Conservation (phyloP, 73 alveolate genomes). For the Tetrahymena elliotti region DNA sequence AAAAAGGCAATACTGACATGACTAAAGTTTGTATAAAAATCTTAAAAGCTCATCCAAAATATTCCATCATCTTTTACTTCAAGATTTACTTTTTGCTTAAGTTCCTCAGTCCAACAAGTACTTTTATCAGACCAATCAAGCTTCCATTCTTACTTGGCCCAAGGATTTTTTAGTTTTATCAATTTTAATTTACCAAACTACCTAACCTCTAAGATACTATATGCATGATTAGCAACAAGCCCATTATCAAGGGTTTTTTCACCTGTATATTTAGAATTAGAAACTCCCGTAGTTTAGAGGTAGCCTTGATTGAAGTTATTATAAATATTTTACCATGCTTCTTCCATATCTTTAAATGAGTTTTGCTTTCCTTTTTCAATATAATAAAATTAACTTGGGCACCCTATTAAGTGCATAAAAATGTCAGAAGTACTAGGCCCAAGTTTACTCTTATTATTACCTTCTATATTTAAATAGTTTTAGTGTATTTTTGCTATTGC, state of each 20-base stretch:
- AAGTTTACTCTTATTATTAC: no score
- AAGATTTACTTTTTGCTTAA: slow-evolving; percentile 49
- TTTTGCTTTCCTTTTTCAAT: slow-evolving; percentile 6
- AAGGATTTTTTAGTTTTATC: slow-evolving; percentile 42
- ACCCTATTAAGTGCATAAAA: not conserved
- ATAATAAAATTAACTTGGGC: slow-evolving; percentile 17
- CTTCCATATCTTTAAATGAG: slow-evolving; percentile 41
- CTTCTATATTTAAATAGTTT: slow-evolving; percentile 46
- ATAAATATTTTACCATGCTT: slow-evolving; percentile 38
- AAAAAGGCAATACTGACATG: not conserved
- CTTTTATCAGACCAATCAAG: slow-evolving; percentile 60
- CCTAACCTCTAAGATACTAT: slow-evolving; percentile 38
- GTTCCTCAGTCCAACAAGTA: slow-evolving; percentile 53
- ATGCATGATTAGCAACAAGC: slow-evolving; percentile 50
- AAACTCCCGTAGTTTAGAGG: slow-evolving; percentile 40
- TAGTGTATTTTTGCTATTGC: slow-evolving; percentile 53
- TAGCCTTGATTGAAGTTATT: slow-evolving; percentile 30
- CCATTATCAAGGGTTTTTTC: slow-evolving; percentile 46
- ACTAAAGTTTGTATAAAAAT: slow-evolving; percentile 1
- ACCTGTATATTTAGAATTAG: slow-evolving; percentile 35
- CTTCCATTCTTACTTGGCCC: slow-evolving; percentile 63
- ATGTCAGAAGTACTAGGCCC: slow-evolving; percentile 23
- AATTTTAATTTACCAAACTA: slow-evolving; percentile 37
- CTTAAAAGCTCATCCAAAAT: slow-evolving; percentile 62
- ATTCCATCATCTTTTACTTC: slow-evolving; percentile 60